Evolutionary conservation across 768 basidiomycete genomes (phyloP), one percentile per base, ranked within the genome.

Genomic region (Xerocomellus intermedius): DNA sequence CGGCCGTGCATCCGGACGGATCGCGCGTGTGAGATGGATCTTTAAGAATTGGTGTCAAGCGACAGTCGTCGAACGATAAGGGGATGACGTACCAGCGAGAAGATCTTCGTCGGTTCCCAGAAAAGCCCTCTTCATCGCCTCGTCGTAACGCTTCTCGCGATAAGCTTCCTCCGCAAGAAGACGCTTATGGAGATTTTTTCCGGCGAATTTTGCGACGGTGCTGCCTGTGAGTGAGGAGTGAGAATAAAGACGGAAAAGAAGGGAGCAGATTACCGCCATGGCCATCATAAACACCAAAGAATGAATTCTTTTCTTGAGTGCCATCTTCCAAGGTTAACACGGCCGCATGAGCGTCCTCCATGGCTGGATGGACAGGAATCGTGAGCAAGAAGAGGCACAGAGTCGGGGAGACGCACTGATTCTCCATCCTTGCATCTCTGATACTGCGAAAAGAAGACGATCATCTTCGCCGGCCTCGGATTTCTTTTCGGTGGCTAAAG

Each of bases 351-450:
- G 96, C 85, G 66, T 99, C 96, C 75, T 99, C 97, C 97, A 99
- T 98, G 64, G 87, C 96, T 99, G 67, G 48, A 56, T 54, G 13
- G 4, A 36, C 8, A 10, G 38, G 21, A 43, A 16, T 19, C 10
- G 39, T 64, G 53, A 57, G 55, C 2, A 22, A 22, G 33, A 9
- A 14, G 8, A 13, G 14, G 22, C 10, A 8, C 10, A 42, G 16
- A 48, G 36, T 2, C 17, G 38, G 36, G 36, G 55, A 56, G 30
- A 87, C 96, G 75, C 67, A 99, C 96, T 85, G 74, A 98, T 88
- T 73, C 97, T 81, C 97, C 97, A 99, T 65, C 97, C 97, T 73
- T 99, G 97, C 96, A 98, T 98, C 75, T 98, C 95, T 43, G 90
- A 87, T 41, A 97, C 81, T 8, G 82, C 88, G 72, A 86, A 98